A percentile compares a stretch with the other conserved stretches of the same genome.
These are phyloP conservation scores for Boletellus ananiceps DNA, from an alignment of 768 basidiomycete species.

Conservation along the genomic window DNA sequence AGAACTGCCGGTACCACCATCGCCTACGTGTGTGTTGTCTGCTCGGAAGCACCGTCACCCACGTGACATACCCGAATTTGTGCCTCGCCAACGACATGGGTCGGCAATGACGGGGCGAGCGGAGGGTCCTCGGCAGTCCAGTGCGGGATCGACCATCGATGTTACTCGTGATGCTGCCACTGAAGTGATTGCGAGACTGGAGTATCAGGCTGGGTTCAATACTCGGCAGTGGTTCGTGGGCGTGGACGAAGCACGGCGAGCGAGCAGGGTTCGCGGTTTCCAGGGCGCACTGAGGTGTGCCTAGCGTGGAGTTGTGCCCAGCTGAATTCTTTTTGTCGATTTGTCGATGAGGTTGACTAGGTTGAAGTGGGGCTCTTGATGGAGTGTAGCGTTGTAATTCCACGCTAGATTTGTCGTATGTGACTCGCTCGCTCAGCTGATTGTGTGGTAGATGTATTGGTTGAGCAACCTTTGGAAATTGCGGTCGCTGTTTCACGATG, in stretches of 20 bases:
- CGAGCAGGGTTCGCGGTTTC: background rate
- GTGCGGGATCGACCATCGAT: background rate
- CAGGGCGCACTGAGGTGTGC: conserved; percentile 7
- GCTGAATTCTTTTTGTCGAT: conserved; percentile 10
- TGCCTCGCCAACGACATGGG: conserved; percentile 18
- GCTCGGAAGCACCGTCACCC: conserved; percentile 8
- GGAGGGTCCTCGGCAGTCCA: background rate
- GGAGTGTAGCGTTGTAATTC: too few species aligned
- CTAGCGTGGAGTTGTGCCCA: background rate
- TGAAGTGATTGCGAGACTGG: conserved; percentile 22
- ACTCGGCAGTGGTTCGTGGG: conserved; percentile 6
- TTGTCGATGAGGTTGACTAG: conserved; percentile 7
- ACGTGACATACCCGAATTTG: conserved; percentile 24
- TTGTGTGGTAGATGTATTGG: background rate
- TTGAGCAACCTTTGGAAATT: background rate
- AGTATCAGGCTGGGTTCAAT: conserved; percentile 13
- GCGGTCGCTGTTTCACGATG: too few species aligned
- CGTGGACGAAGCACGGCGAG: background rate
- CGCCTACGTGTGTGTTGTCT: background rate
- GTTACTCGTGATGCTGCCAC: conserved; percentile 15
- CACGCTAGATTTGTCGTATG: conserved; percentile 9
- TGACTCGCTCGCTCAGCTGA: background rate
- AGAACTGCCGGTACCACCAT: background rate
- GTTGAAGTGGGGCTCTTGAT: too few species aligned
- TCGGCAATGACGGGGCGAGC: background rate